Evolutionary conservation across 176 grass and related monocot species (phyloP), one percentile per base, ranked within the genome.

Genomic region (Zizania latifolia): DNA sequence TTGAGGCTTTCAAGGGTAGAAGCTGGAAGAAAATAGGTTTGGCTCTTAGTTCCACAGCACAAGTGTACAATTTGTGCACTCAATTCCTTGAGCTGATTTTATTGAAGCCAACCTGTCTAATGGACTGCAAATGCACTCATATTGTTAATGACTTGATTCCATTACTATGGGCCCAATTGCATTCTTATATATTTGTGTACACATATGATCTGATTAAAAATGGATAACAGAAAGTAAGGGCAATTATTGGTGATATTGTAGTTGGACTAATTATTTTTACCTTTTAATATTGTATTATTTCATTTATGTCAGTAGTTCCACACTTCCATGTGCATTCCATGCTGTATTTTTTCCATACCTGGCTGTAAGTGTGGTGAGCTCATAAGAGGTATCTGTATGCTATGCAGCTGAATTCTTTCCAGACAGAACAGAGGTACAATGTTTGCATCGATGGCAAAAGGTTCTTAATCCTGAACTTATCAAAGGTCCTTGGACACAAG

Each of bases 21-120:
- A 90, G 87, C 58, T 99, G 95, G 95, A 99, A 99, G 79, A 99
- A 94, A 88, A 99, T 99, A 90, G 95, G 95, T 99, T 39, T 50
- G 41, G 27, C 22, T 71, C 64, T 74, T 63, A 36, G 68, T 86
- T 44, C 28, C 45, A 8, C 34, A 22, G 6, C 48, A 53, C 48
- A 7, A 22, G 19, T 71, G 10, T 61, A 27, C 60, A 71, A 56
- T 15, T 56, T 8, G 33, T 39, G 28, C 80, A 19, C 23, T 43
- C 17, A 59, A 1, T 51, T 74, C 46, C 24, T 70, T 68, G 34
- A 65, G 29, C 3, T 36, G 16, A 48, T 56, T 70, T 59, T 76
- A 3, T 30, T 66, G 4, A 68, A 71, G 35, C 21, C 37, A 36
- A 54, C 50, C 31, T 21, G 6, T 53, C n/a, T 21, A n/a, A 13